Evolutionary conservation across 108 stramenopile species (phyloP).

Genomic region (Seminavis robusta): DNA sequence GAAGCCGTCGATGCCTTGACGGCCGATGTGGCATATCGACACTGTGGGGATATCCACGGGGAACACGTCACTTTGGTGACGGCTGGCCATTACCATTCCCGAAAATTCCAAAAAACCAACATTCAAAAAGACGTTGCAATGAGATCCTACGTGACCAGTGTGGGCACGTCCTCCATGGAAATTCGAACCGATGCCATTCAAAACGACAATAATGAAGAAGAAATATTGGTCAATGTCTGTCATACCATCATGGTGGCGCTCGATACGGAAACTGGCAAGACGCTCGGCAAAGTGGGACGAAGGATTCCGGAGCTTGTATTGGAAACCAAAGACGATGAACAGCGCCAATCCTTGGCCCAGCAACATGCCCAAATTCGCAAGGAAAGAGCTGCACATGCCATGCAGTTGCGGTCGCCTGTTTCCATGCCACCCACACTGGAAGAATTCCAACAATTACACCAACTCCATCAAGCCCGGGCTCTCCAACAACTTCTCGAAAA

Average conservation of each 20-base stretch:
- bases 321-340: neutral
- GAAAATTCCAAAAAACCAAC: neutral
- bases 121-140: neutral
- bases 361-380: neutral
- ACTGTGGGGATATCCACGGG: neutral
- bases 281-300: neutral
- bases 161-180: too few relatives aligned
- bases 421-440: neutral
- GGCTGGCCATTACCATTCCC: constrained; percentile 7
- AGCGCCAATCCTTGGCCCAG: neutral
- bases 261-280: too few relatives aligned
- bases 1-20: constrained; percentile 10
- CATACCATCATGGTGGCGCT: too few relatives aligned
- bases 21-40: constrained; percentile 8
- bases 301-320: neutral
- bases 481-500: neutral
- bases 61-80: constrained; percentile 9
- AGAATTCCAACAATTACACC: neutral
- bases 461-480: neutral
- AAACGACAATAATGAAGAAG: too few relatives aligned
- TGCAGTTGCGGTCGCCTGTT: neutral
- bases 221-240: too few relatives aligned
- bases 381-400: neutral
- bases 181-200: too few relatives aligned
- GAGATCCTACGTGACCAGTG: too few relatives aligned